These are phyloP conservation scores for Phytophthora megakarya DNA, from an alignment of 352 stramenopile species.

Conservation along the genomic window DNA sequence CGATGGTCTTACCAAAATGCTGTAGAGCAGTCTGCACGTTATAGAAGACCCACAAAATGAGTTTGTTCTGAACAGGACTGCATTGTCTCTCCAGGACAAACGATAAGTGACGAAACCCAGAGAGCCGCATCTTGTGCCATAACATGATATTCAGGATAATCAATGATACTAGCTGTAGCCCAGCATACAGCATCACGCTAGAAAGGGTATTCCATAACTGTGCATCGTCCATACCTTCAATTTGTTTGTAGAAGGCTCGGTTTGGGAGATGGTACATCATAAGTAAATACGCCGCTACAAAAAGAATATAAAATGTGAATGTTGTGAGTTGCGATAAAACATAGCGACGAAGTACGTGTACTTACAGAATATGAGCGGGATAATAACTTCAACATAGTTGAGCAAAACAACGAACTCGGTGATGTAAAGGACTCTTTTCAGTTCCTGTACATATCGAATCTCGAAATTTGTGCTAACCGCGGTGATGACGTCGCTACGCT, in stretches of 20 bases:
- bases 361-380: conserved; percentile 25
- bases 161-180: conserved; percentile 44
- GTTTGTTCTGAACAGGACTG: conserved; percentile 32
- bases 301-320: not conserved
- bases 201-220: conserved; percentile 12
- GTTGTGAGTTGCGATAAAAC: not conserved
- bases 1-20: conserved; percentile 28
- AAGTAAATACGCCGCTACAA: conserved; percentile 11
- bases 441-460: conserved; percentile 10
- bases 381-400: conserved; percentile 31
- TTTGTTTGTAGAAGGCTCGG: conserved; percentile 31
- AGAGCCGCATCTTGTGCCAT: conserved; percentile 27
- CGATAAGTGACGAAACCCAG: conserved; percentile 31
- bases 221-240: conserved; percentile 19
- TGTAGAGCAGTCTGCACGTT: conserved; percentile 31
- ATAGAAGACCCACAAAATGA: conserved; percentile 48
- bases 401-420: conserved; percentile 25
- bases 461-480: not conserved
- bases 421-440: conserved; percentile 21
- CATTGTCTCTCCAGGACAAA: conserved; percentile 45
- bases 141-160: conserved; percentile 28
- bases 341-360: too few species aligned
- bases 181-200: conserved; percentile 34
- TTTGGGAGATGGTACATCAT: conserved; percentile 36
- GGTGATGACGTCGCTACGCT: not conserved